These are phyloP conservation scores for Abrus pulchellus DNA, from an alignment of 306 rosid genomes.

Conservation along the genomic window DNA sequence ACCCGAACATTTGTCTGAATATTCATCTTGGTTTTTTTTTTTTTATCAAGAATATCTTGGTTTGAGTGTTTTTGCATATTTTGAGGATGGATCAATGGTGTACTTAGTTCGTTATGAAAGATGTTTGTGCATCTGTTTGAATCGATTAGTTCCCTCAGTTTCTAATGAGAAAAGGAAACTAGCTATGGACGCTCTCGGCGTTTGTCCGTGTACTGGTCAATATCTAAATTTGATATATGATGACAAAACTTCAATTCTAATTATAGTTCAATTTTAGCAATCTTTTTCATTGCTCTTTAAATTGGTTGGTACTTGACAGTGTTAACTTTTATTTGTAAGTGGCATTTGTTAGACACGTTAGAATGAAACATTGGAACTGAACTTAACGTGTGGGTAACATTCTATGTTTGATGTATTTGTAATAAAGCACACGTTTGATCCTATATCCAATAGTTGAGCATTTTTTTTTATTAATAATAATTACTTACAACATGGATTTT, in stretches of 20 bases:
- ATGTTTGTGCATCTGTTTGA: conserved; percentile 17
- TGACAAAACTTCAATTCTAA: neutral
- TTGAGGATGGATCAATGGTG: conserved; percentile 39
- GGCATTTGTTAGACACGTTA: too few species aligned
- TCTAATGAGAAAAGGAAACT: conserved; percentile 17
- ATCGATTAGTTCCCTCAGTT: neutral
- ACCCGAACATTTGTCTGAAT: conserved; percentile 4
- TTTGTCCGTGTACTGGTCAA: neutral
- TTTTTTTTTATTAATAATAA: too few species aligned
- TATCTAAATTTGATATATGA: neutral
- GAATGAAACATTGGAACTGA: too few species aligned
- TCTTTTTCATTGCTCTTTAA: neutral
- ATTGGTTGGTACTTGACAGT: neutral
- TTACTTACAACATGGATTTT: too few species aligned
- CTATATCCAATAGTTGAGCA: too few species aligned
- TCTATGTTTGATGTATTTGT: too few species aligned
- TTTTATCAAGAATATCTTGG: neutral
- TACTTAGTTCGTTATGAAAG: conserved; percentile 24
- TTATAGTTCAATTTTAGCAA: too few species aligned
- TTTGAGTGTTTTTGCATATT: conserved; percentile 36
- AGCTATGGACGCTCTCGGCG: neutral
- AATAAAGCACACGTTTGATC: too few species aligned
- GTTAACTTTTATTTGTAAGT: too few species aligned
- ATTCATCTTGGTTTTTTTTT: too few species aligned
- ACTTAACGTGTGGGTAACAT: too few species aligned